Evolutionary conservation across 495 filamentous ascomycete species (phyloP), one percentile per base, ranked within the genome.

Genomic region (Lasiosphaeria hispida): DNA sequence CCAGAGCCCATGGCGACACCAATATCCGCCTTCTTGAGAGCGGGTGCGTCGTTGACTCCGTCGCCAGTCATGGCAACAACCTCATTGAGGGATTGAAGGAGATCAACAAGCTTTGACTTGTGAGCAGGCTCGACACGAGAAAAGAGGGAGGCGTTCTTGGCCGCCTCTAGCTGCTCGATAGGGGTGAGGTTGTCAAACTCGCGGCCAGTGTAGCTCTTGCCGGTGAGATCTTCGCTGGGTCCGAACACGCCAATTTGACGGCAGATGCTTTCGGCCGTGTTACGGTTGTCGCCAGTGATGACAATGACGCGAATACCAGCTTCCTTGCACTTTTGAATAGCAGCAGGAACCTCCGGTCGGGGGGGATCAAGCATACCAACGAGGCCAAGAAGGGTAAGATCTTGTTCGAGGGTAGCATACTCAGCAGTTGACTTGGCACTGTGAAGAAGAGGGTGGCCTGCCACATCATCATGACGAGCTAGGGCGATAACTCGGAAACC

Each of bases 1-100:
- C 95, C 95, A 34, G 92, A 93, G 50, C 95, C 95, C 95, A 99
- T 99, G 18, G 95, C 95, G 36, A 99, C 92, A 66, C 95, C 95
- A 75, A 99, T 99, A 69, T 99, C 95, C 4, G 94, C 87, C 75
- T 96, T 97, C 83, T 99, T 99, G 65, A 99, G 81, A 14, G 95
- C 95, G 40, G 95, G 95, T 1, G 95, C 95, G 77, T 99, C 95
- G 68, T 99, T 99, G 72, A 99, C 95, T 69, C 95, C 95, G 70
- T 99, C 95, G 63, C 95, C 95, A 58, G 95, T 99, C 95, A 99
- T 99, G 60, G 95, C 95, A 58, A 99, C 95, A 30, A 99, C 95
- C 70, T 97, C 90, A 60, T 91, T 90, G 60, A 89, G 77, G 23
- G 89, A 89, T 73, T 99, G 95, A 55, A 99, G 87, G 33, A 97